Conservation (phyloP, 2,329 filamentous ascomycete species). For the Chaetomium olivaceum region DNA sequence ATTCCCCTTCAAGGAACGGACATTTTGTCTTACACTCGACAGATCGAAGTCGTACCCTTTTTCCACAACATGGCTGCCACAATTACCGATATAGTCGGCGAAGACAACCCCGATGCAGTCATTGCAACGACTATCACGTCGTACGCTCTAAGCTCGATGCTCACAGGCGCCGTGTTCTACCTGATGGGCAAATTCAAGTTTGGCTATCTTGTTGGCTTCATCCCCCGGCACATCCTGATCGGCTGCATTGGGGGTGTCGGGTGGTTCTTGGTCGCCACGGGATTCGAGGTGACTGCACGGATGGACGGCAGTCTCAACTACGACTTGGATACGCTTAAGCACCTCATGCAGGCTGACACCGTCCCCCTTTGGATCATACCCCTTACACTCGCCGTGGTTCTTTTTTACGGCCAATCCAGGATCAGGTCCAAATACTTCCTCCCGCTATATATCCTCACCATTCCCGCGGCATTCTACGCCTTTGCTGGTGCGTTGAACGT, state of each 20-base stretch:
- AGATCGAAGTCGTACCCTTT: slow-evolving; percentile 97
- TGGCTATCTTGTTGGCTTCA: slow-evolving; percentile 93
- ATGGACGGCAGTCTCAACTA: slow-evolving; percentile 84
- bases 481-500: slow-evolving; percentile 69
- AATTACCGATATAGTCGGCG: slow-evolving; percentile 76
- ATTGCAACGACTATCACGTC: slow-evolving; percentile 92
- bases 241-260: slow-evolving; percentile 97
- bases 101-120: slow-evolving; percentile 78
- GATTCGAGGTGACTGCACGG: slow-evolving; percentile 88
- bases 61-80: slow-evolving; percentile 97
- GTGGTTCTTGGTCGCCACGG: slow-evolving; percentile 89
- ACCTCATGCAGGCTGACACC: slow-evolving; percentile 72
- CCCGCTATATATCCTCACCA: slow-evolving; percentile 79
- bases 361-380: slow-evolving; percentile 82
- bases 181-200: slow-evolving; percentile 83
- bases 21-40: slow-evolving; percentile 15
- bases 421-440: slow-evolving; percentile 82
- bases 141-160: slow-evolving; percentile 84
- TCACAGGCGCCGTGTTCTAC: slow-evolving; percentile 91
- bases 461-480: slow-evolving; percentile 76
- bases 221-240: slow-evolving; percentile 92
- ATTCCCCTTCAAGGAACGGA: neutral
- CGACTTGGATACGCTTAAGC: slow-evolving; percentile 71
- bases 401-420: slow-evolving; percentile 75
- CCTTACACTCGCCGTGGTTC: slow-evolving; percentile 69